Percentiles rank a stretch among this genome's conserved stretches.
Conservation (phyloP, 306 rosid genomes). For the Dicorynia guianensis region DNA sequence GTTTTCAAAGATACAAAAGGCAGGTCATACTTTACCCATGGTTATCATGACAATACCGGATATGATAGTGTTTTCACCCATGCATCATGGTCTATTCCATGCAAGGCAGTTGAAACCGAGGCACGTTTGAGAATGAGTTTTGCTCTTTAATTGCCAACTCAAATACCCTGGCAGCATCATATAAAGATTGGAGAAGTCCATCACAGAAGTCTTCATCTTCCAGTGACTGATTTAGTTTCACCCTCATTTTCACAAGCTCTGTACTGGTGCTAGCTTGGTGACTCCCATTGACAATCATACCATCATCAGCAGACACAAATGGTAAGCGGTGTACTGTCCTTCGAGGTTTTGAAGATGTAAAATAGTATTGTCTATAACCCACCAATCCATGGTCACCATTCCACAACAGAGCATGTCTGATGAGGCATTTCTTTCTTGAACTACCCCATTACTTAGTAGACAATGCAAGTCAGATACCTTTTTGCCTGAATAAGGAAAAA, state of each 20-base stretch:
- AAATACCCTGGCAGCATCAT: conserved; percentile 91
- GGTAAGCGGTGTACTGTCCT: conserved; percentile 48
- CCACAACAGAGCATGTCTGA: conserved; percentile 49
- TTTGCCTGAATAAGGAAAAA: conserved; percentile 34
- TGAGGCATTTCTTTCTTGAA: conserved; percentile 69
- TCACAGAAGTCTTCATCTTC: conserved; percentile 69
- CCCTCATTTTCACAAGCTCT: conserved; percentile 74
- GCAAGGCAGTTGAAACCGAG: conserved; percentile 92
- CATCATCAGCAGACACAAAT: conserved; percentile 78
- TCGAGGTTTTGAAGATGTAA: conserved; percentile 54
- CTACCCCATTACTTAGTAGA: conserved; percentile 63
- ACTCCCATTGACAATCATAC: conserved; percentile 80
- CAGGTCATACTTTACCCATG: conserved; percentile 21
- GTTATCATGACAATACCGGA: conserved; percentile 64
- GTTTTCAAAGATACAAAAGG: conserved; percentile 16
- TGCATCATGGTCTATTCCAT: conserved; percentile 86
- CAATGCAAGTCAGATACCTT: conserved; percentile 55
- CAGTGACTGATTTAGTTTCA: conserved; percentile 72
- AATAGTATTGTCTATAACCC: conserved; percentile 55
- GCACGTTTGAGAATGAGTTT: conserved; percentile 54
- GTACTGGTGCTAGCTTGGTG: conserved; percentile 67
- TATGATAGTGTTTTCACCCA: conserved; percentile 86
- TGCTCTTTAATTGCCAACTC: conserved; percentile 88
- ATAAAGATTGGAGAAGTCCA: conserved; percentile 84
- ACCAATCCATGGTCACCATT: conserved; percentile 41